phyloP scores from a whole-genome alignment of 192 early-diverging fungal species.

The Umbelopsis isabellina region DNA sequence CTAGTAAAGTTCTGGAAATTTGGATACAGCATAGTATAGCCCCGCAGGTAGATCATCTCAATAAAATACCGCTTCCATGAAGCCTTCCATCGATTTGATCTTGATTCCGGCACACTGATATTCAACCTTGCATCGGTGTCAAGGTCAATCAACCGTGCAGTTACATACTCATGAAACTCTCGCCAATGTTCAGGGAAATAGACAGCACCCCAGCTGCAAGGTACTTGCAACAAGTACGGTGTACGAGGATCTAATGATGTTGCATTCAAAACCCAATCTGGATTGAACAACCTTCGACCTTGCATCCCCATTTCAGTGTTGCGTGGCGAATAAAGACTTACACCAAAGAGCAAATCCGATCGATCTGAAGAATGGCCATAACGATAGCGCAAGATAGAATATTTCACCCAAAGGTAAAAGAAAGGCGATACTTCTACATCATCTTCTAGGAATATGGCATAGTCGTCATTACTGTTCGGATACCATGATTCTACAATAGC shows the following conservation, averaged over 20 bases:
- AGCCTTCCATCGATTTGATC: constrained; percentile 62
- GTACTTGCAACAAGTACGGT: constrained; percentile 60
- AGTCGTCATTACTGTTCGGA: constrained; percentile 55
- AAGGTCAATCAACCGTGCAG: constrained; percentile 52
- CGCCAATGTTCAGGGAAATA: constrained; percentile 67
- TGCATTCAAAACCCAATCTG: constrained; percentile 46
- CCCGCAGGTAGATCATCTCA: constrained; percentile 63
- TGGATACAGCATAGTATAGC: constrained; percentile 66
- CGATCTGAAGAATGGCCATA: constrained; percentile 43
- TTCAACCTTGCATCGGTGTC: constrained; percentile 47
- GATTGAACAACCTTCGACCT: constrained; percentile 56
- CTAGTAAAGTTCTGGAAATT: constrained; percentile 60
- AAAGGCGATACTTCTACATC: constrained; percentile 64
- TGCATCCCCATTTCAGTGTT: constrained; percentile 51
- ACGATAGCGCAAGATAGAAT: constrained; percentile 58
- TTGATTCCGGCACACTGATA: constrained; percentile 53
- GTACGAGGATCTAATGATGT: constrained; percentile 47
- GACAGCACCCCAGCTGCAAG: constrained; percentile 67
- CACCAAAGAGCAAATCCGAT: constrained; percentile 50
- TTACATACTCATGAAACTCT: constrained; percentile 61
- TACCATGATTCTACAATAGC: constrained; percentile 66
- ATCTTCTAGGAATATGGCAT: constrained; percentile 62
- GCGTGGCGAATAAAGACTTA: constrained; percentile 62
- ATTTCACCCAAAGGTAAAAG: constrained; percentile 62
- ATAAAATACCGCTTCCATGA: constrained; percentile 68